Conservation (phyloP, 2,329 filamentous ascomycete genomes). For the Plenodomus tracheiphilus region DNA sequence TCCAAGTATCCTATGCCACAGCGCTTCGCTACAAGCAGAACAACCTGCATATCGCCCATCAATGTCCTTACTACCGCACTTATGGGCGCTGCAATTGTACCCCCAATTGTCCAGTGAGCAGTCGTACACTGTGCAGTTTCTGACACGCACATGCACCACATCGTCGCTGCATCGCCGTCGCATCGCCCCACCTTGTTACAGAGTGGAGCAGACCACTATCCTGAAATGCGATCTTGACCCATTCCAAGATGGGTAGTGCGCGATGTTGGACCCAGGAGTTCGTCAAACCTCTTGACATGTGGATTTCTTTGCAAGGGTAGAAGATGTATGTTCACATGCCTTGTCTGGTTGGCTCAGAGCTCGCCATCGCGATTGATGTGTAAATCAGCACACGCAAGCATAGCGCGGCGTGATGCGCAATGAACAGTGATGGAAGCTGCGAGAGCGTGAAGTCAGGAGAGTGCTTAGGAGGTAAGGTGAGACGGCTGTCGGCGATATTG, state of each 20-base stretch:
- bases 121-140: not conserved
- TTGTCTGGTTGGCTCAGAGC: not conserved
- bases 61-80: not conserved
- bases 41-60: not conserved
- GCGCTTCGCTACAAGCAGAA: not conserved
- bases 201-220: not conserved
- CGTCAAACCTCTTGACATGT: not conserved
- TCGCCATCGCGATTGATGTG: not conserved
- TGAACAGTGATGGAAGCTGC: not conserved
- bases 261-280: not conserved
- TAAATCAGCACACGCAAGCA: not conserved
- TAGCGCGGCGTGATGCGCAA: not conserved
- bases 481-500: not conserved
- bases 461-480: not conserved
- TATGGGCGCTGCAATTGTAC: not conserved
- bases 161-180: not conserved
- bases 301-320: not conserved
- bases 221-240: not conserved
- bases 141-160: not conserved
- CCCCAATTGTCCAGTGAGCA: not conserved
- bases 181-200: not conserved
- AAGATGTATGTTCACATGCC: not conserved
- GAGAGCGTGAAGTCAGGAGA: not conserved
- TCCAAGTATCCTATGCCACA: not conserved
- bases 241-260: not conserved